Conservation (phyloP, 2,329 filamentous ascomycete genomes). For the Pyrenochaeta sp. region DNA sequence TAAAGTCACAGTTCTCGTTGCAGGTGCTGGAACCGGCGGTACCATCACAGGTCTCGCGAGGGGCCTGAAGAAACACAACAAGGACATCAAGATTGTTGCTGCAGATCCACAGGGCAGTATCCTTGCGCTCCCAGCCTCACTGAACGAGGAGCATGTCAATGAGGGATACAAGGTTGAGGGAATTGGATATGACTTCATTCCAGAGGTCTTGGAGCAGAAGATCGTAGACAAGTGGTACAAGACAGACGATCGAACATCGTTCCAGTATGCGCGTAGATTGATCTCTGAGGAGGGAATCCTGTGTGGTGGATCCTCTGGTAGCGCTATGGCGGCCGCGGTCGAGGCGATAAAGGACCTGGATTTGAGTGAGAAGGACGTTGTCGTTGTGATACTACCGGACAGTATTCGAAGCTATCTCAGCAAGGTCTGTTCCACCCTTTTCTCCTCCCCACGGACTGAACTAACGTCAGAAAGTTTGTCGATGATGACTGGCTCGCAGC, state of each 20-base stretch:
- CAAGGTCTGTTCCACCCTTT: conserved; percentile 63
- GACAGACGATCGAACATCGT: conserved; percentile 91
- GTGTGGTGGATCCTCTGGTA: conserved; percentile 92
- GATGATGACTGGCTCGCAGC: conserved; percentile 99
- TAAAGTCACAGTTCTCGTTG: conserved; percentile 82
- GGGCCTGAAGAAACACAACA: conserved; percentile 87
- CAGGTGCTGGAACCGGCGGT: conserved; percentile 93
- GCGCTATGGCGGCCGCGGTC: conserved; percentile 84
- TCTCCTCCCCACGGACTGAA: not conserved
- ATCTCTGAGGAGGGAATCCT: conserved; percentile 95
- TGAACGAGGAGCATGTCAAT: conserved; percentile 84
- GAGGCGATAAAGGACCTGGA: conserved; percentile 78
- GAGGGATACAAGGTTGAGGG: conserved; percentile 97
- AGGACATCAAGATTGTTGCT: conserved; percentile 84
- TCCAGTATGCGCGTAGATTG: conserved; percentile 85
- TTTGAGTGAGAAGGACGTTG: conserved; percentile 83
- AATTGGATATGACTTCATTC: conserved; percentile 98
- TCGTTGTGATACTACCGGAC: conserved; percentile 92
- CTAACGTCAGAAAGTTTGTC: conserved; percentile 69
- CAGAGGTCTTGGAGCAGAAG: conserved; percentile 85
- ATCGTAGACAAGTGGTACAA: conserved; percentile 96
- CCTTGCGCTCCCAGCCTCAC: conserved; percentile 77
- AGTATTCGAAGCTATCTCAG: conserved; percentile 97
- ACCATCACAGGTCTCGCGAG: conserved; percentile 90
- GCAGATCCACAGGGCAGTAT: conserved; percentile 94